phyloP scores from a whole-genome alignment of 257 asterid genomes.

The Nicotiana obtusifolia region DNA sequence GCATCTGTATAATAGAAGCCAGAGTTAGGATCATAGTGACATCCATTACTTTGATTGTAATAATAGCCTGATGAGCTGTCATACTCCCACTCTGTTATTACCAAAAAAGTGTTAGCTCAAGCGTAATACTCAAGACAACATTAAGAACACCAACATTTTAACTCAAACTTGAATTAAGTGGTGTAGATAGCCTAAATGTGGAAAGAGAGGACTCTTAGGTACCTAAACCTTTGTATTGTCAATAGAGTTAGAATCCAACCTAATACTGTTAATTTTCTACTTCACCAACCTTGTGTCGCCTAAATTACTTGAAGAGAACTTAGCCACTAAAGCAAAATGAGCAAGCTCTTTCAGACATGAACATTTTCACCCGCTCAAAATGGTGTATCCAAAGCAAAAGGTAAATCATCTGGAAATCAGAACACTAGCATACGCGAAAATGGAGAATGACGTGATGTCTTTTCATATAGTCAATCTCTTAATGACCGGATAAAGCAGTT shows the following conservation, averaged over 20 bases:
- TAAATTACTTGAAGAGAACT: not conserved
- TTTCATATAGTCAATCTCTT: not conserved
- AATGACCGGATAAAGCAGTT: not conserved
- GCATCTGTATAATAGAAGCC: slow-evolving; percentile 89
- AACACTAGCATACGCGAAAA: not conserved
- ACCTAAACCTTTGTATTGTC: not conserved
- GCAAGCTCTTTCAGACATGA: not conserved
- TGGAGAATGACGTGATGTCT: not conserved
- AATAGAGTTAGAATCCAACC: not conserved
- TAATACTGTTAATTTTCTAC: not conserved
- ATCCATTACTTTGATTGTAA: slow-evolving; percentile 49
- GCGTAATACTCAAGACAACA: not conserved
- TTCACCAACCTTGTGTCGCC: not conserved
- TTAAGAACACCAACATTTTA: not conserved
- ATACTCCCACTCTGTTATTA: slow-evolving; percentile 72
- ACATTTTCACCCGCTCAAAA: not conserved
- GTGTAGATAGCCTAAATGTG: not conserved
- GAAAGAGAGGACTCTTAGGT: not conserved
- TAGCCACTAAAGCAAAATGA: not conserved
- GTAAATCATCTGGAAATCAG: not conserved
- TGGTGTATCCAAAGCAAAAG: not conserved
- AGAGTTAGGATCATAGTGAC: slow-evolving; percentile 86
- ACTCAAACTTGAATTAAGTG: not conserved
- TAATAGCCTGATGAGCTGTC: slow-evolving; percentile 81
- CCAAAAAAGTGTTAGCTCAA: not conserved